phyloP scores from a whole-genome alignment of 345 rosid genomes.

The Salix viminalis region DNA sequence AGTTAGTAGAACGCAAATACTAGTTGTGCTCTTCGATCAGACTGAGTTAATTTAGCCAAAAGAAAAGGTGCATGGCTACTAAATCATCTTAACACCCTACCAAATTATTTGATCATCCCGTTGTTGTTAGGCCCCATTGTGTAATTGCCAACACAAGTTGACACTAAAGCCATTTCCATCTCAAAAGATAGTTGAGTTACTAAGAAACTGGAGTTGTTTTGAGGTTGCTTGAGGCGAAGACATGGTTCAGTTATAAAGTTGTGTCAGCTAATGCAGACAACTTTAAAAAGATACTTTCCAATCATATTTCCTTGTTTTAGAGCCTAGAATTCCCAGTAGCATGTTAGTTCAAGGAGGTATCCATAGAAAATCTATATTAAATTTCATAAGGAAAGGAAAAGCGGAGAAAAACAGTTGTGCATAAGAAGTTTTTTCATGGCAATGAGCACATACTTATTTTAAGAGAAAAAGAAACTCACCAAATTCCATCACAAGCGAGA shows the following conservation, averaged over 20 bases:
- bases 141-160: background rate
- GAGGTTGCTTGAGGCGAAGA: background rate
- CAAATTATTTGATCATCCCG: background rate
- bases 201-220: background rate
- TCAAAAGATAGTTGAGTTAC: background rate
- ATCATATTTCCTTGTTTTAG: background rate
- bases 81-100: background rate
- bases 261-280: background rate
- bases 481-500: slow-evolving; percentile 95
- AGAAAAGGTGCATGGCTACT: background rate
- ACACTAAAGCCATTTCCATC: background rate
- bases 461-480: slow-evolving; percentile 38
- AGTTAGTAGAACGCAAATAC: background rate
- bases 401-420: background rate
- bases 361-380: background rate
- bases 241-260: background rate
- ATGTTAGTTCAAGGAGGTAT: background rate
- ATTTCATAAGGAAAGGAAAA: background rate
- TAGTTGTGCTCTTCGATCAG: background rate
- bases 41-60: background rate
- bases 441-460: background rate
- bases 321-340: background rate
- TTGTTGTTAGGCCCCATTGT: background rate
- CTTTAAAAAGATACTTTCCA: background rate
- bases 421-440: background rate